These are phyloP conservation scores for Corymbia maculata DNA, from an alignment of 345 rosid genomes.

Conservation along the genomic window DNA sequence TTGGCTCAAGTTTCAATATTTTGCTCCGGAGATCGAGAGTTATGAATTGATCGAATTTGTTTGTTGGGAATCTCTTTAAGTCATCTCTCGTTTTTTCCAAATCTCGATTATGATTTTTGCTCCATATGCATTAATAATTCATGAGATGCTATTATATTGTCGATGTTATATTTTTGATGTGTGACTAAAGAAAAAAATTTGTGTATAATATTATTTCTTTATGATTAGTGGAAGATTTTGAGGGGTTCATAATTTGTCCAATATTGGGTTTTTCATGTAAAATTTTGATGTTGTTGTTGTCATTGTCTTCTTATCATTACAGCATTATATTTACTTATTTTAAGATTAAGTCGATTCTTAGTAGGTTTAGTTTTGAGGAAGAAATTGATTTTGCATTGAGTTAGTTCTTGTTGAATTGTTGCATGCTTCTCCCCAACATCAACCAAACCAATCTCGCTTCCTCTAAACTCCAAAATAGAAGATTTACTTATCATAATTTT, in stretches of 20 bases:
- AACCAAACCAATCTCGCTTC: not conserved
- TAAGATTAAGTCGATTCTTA: not conserved
- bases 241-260: too few species aligned
- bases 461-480: not conserved
- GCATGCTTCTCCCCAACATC: not conserved
- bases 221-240: not conserved
- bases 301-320: too few species aligned
- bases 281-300: not conserved
- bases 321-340: not conserved
- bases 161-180: too few species aligned
- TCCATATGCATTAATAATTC: not conserved
- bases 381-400: not conserved
- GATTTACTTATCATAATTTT: not conserved
- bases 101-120: not conserved
- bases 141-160: not conserved
- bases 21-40: too few species aligned
- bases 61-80: too few species aligned
- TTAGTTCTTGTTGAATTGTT: not conserved
- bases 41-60: not conserved
- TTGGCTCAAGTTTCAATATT: not conserved
- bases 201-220: not conserved
- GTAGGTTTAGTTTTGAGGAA: not conserved
- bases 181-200: too few species aligned
- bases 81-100: rapidly evolving
- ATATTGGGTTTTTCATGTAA: too few species aligned